Percentiles rank a stretch among this genome's conserved stretches.
phyloP scores from a whole-genome alignment of 106 monocot genomes.

The Phalaenopsis equestris region DNA sequence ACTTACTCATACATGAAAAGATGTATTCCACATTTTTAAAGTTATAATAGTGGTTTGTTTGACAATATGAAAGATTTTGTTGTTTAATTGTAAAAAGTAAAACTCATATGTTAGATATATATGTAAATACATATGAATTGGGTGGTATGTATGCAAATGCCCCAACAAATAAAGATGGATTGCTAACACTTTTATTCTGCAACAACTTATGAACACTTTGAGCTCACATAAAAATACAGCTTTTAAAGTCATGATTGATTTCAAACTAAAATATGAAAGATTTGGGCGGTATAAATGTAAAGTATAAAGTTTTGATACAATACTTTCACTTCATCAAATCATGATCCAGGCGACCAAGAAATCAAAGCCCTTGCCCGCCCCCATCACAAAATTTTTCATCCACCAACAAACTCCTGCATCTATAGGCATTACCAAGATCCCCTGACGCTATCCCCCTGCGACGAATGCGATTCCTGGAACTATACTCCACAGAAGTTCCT shows the following conservation, averaged over 20 bases:
- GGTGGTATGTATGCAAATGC: too few species aligned
- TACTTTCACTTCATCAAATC: not conserved
- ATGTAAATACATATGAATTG: too few species aligned
- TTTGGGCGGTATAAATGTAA: too few species aligned
- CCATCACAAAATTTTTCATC: constrained; percentile 1
- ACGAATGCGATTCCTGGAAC: constrained; percentile 5
- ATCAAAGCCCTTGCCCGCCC: not conserved
- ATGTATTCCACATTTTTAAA: too few species aligned
- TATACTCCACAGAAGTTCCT: constrained; percentile 12
- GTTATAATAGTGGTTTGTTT: too few species aligned
- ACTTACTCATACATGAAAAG: too few species aligned
- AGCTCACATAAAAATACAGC: not conserved
- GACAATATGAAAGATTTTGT: too few species aligned
- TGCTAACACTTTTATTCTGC: not conserved
- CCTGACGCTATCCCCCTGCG: not conserved
- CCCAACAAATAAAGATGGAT: not conserved
- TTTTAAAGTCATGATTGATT: not conserved
- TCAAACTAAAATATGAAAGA: too few species aligned
- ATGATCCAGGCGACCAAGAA: not conserved
- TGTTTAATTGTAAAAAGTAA: too few species aligned
- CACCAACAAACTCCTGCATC: constrained; percentile 2
- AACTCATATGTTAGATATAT: too few species aligned
- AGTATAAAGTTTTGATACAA: too few species aligned
- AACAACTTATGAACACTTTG: not conserved
- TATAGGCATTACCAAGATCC: not conserved